A percentile compares a stretch with the other conserved stretches of the same genome.
phyloP scores from a whole-genome alignment of 139 green algal species.

The Auxenochlorella pyrenoidosa region DNA sequence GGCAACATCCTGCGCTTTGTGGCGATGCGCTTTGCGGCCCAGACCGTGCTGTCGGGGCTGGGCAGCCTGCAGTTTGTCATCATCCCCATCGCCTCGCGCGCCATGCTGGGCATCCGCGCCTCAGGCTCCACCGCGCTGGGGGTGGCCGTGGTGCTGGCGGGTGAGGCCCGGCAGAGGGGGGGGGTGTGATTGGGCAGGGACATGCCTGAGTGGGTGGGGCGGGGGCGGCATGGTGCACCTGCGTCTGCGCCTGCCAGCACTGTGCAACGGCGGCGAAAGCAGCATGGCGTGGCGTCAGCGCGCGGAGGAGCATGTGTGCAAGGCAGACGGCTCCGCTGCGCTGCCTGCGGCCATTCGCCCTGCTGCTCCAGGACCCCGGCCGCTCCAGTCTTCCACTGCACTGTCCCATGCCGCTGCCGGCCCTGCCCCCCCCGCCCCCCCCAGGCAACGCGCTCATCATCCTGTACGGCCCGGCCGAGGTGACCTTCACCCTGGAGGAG shows the following conservation, averaged over 20 bases:
- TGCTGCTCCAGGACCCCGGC: too few relatives aligned
- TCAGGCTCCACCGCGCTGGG: slow-evolving; percentile 40
- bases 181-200: too few relatives aligned
- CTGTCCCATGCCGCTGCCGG: background rate
- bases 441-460: slow-evolving; percentile 63
- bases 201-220: too few relatives aligned
- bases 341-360: too few relatives aligned
- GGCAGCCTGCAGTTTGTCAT: slow-evolving; percentile 60
- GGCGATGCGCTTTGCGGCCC: slow-evolving; percentile 61
- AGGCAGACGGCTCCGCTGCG: background rate
- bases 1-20: slow-evolving; percentile 65
- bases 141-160: slow-evolving; percentile 52
- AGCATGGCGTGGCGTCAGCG: background rate
- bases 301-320: background rate
- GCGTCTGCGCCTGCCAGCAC: background rate
- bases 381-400: background rate
- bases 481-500: slow-evolving; percentile 50
- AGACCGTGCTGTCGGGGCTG: slow-evolving; percentile 60
- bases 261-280: too few relatives aligned
- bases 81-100: slow-evolving; percentile 55
- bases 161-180: background rate
- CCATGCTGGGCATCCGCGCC: slow-evolving; percentile 50
- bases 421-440: background rate
- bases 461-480: slow-evolving; percentile 51
- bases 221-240: background rate